phyloP scores from a whole-genome alignment of 2,329 filamentous ascomycete genomes.

The Diaporthe sp. region DNA sequence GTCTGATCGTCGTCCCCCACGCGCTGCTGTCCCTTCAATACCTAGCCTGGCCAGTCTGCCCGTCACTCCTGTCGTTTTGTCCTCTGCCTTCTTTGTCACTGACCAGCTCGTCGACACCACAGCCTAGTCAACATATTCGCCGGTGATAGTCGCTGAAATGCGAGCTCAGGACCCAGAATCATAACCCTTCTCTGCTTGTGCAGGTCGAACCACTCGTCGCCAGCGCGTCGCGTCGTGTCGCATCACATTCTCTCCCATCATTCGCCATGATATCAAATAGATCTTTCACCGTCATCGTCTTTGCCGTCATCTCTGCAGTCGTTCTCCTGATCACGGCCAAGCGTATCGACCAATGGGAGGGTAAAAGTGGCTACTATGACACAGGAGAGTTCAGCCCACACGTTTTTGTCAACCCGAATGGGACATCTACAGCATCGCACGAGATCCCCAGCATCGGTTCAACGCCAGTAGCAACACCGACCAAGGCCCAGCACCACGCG shows the following conservation, averaged over 20 bases:
- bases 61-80: neutral
- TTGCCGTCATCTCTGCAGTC: conserved; percentile 46
- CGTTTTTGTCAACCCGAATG: conserved; percentile 23
- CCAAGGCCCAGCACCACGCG: neutral
- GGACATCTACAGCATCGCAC: neutral
- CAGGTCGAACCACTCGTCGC: neutral
- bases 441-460: neutral
- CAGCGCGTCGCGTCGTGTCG: neutral
- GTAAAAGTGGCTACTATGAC: conserved; percentile 47
- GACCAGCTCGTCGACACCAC: neutral
- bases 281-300: conserved; percentile 44
- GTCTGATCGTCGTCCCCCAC: neutral
- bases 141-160: neutral
- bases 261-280: conserved; percentile 48
- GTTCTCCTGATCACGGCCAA: conserved; percentile 50
- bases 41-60: neutral
- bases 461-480: neutral
- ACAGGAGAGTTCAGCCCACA: conserved; percentile 38
- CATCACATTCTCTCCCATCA: neutral
- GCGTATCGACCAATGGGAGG: conserved; percentile 47
- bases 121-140: neutral
- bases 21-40: neutral
- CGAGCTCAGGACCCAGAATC: neutral
- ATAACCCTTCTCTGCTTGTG: neutral
- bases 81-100: no score